Evolutionary conservation across 2,329 filamentous ascomycete species (phyloP).

Genomic region (Alternaria brassicicola): DNA sequence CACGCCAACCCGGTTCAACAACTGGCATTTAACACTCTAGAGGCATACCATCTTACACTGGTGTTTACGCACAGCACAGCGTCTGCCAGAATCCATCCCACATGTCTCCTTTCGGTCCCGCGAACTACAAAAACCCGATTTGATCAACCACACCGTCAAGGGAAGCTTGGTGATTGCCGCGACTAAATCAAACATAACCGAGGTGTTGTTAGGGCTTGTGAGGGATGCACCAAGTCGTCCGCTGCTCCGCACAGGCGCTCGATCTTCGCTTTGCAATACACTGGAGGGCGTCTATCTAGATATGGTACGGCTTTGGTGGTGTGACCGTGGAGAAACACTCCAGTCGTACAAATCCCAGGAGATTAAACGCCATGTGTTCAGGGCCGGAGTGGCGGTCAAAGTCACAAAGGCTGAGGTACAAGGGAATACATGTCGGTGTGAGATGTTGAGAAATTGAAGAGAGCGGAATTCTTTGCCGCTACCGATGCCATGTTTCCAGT

Average conservation of each 20-base stretch:
- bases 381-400: neutral
- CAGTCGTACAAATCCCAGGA: conserved; percentile 1
- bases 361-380: neutral
- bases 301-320: neutral
- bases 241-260: neutral
- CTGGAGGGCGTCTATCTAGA: neutral
- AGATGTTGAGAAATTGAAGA: neutral
- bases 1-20: conserved; percentile 8
- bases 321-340: conserved; percentile 13
- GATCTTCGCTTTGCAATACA: neutral
- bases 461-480: neutral
- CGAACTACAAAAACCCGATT: neutral
- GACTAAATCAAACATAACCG: neutral
- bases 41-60: neutral
- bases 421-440: neutral
- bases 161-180: neutral
- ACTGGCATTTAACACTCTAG: neutral
- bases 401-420: neutral
- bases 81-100: neutral
- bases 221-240: neutral
- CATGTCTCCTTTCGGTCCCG: neutral
- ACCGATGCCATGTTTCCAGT: neutral
- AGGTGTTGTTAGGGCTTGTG: neutral
- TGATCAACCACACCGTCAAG: neutral
- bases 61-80: neutral